phyloP scores from a whole-genome alignment of 2,329 filamentous ascomycete species.

The Verticillium tricorpus region DNA sequence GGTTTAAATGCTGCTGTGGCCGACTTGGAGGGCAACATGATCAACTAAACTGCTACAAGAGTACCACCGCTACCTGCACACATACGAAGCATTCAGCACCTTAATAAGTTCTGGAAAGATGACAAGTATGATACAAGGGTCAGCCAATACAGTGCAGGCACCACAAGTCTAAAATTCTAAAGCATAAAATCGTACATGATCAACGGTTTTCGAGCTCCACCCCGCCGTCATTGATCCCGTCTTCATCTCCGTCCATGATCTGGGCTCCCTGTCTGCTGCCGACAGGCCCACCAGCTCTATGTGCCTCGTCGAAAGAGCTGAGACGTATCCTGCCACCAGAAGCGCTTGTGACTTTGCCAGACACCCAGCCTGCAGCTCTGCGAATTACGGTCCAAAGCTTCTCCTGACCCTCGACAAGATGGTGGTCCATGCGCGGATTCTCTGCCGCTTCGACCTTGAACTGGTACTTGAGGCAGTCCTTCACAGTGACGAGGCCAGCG shows the following conservation, averaged over 20 bases:
- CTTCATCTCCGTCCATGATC: conserved; percentile 39
- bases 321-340: conserved; percentile 56
- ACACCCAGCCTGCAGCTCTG: conserved; percentile 52
- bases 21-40: no score
- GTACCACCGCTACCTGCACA: no score
- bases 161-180: background rate
- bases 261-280: conserved; percentile 17
- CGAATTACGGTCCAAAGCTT: conserved; percentile 58
- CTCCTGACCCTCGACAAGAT: conserved; percentile 56
- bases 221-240: conserved; percentile 30
- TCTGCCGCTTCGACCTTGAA: conserved; percentile 91
- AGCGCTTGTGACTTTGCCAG: conserved; percentile 45
- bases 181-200: conserved; percentile 6
- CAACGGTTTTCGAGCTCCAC: conserved; percentile 38
- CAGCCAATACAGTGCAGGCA: background rate
- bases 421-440: conserved; percentile 58
- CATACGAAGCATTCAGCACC: no score
- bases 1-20: no score
- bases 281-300: conserved; percentile 24
- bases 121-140: no score
- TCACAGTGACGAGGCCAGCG: conserved; percentile 85
- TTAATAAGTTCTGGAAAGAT: no score
- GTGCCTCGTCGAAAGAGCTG: conserved; percentile 29
- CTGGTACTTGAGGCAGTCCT: conserved; percentile 95
- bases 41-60: no score